A percentile compares a stretch with the other conserved stretches of the same genome.
Conservation (phyloP, 805 yeast species). For the Candida yuanshanica region DNA sequence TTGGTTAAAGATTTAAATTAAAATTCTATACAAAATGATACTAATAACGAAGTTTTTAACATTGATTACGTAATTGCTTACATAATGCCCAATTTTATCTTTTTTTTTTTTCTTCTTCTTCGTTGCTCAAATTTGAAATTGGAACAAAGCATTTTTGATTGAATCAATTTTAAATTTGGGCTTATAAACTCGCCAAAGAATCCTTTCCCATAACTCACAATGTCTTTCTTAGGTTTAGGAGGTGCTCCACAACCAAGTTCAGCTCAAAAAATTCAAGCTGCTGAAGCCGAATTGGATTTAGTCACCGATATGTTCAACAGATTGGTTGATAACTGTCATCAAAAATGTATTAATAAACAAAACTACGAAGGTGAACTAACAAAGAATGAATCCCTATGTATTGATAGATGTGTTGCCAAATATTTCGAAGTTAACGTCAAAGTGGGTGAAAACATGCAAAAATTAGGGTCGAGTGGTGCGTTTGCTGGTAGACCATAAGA, state of each 20-base stretch:
- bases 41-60: background rate
- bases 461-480: conserved; percentile 40
- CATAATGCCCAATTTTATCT: background rate
- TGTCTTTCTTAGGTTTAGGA: conserved; percentile 75
- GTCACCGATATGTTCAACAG: conserved; percentile 97
- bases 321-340: conserved; percentile 82
- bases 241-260: conserved; percentile 67
- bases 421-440: conserved; percentile 91
- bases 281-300: conserved; percentile 95
- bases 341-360: conserved; percentile 64
- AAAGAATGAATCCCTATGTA: conserved; percentile 78
- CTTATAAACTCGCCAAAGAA: no score
- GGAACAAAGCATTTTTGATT: no score
- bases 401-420: conserved; percentile 94
- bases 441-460: conserved; percentile 77
- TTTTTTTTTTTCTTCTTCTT: background rate
- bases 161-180: no score
- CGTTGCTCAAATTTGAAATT: no score
- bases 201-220: conserved; percentile 17
- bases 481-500: conserved; percentile 25
- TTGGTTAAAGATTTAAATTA: no score
- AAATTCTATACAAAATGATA: background rate
- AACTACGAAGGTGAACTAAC: conserved; percentile 70
- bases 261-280: conserved; percentile 78
- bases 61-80: background rate